Evolutionary conservation across 768 basidiomycete species (phyloP), one percentile per base, ranked within the genome.

Genomic region (Psilocybe subaeruginosa): DNA sequence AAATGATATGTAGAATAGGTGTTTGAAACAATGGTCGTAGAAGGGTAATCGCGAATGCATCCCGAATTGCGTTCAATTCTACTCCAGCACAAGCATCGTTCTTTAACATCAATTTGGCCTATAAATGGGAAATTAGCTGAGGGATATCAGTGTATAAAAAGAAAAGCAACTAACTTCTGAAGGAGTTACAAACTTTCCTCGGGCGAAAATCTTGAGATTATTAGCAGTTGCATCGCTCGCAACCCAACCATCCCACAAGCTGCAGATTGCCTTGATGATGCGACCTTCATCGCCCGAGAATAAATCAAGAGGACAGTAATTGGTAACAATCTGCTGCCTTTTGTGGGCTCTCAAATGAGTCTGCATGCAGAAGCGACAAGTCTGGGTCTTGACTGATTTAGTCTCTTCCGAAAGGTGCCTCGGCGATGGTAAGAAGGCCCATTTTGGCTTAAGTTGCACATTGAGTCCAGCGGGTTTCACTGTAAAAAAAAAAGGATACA

Each of bases 301-400:
- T 19, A 99, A 78, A 74, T 99, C 97, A 58, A 99, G 77, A 3
- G 97, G 96, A 72, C 95, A 96, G 73, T 93, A 99, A 5, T 76
- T 76, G 29, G 71, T 75, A 16, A 79, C 69, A 23, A 77, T 71
- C 53, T 68, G 65, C 23, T 78, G 71, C 6, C 78, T 82, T 33
- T 76, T 68, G 35, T 71, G 66, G 23, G 72, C 68, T 70, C 79
- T 86, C 68, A 87, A 69, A 61, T 85, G 79, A 1, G 86, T 79
- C 72, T 98, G 94, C 90, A 98, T 92, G 72, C 94, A 95, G 73
- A 93, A 96, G 64, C 97, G 85, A 77, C 95, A 97, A 14, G 91
- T 89, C 41, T 73, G 76, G 6, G 79, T 79, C 79, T 98, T 98
- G 65, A 86, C 74, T 0, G 68, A 61, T 12, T 73, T 78, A 1